Base-by-base conservation (phyloP, 345 rosid genomes). In the Bretschneidera sinensis region DNA sequence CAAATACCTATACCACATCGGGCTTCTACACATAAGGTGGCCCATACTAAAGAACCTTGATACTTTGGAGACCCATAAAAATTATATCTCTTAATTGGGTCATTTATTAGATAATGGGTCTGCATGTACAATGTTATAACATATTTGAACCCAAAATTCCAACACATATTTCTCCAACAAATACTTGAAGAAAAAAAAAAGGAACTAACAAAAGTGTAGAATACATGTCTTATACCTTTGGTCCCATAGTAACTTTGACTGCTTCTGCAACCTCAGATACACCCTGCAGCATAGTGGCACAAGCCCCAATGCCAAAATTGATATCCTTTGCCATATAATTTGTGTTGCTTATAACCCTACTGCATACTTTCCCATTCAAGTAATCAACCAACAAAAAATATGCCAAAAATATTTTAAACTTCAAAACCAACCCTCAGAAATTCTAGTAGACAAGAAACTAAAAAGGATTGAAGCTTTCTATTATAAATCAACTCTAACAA, bases 201-300 rank as follows among this genome's bases (percentile, higher is more conserved):
- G 19, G 35, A 14, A 19, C 45, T 13, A 56, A 53, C 15, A 24
- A 22, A 25, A 47, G 19, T 50, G 17, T 20, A 59, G 17, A 16
- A 8, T 16, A 63, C 33, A 9, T 14, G 13, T 43, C 23, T 24
- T 56, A 68, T 74, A 92, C 96, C 98, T 86, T 85, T 8, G 98
- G 97, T 21, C 98, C 98, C 98, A 92, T 89, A 0, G 98, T 87
- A 65, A 84, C 96, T 77, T 89, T 92, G 8, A 92, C 98, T 51
- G 98, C 97, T 61, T 89, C 91, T 18, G 98, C 97, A 54, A 92
- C 89, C 70, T 89, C 97, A 1, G 91, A 79, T 47, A 92, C 94
- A 65, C 97, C 98, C 69, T 85, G 91, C 79, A 89, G 73, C 89
- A 92, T 72, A 49, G 91, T 91, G 8, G 97, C 92, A 1, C 97